Percentiles rank a stretch among this genome's conserved stretches.
These are phyloP conservation scores for grape (Vitis vinifera) DNA, from an alignment of 164 flowering plant genomes.

Conservation along the genomic window ASM3070453v1 NC_081817.1:3457001-3457500, in stretches of 20 bases:
- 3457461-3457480: slow-evolving; percentile 53
- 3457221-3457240: slow-evolving; percentile 76
- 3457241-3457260: slow-evolving; percentile 97
- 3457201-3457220: slow-evolving; percentile 79
- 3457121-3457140: slow-evolving; percentile 61
- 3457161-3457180: slow-evolving; percentile 69
- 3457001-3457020: slow-evolving; percentile 81
- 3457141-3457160: slow-evolving; percentile 77
- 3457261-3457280: slow-evolving; percentile 64
- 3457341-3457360: slow-evolving; percentile 69
- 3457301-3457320: slow-evolving; percentile 55
- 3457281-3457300: slow-evolving; percentile 57
- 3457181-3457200: slow-evolving; percentile 67
- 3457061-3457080: slow-evolving; percentile 87
- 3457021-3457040: slow-evolving; percentile 84
- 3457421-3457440: slow-evolving; percentile 94
- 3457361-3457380: slow-evolving; percentile 35
- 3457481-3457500: slow-evolving; percentile 75
- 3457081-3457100: slow-evolving; percentile 85
- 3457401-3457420: slow-evolving; percentile 70
- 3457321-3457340: slow-evolving; percentile 46
- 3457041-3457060: slow-evolving; percentile 95
- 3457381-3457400: slow-evolving; percentile 44
- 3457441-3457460: slow-evolving; percentile 58
- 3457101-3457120: slow-evolving; percentile 45